phyloP scores from a whole-genome alignment of 495 filamentous ascomycete species.

The Xylaria telfairii region DNA sequence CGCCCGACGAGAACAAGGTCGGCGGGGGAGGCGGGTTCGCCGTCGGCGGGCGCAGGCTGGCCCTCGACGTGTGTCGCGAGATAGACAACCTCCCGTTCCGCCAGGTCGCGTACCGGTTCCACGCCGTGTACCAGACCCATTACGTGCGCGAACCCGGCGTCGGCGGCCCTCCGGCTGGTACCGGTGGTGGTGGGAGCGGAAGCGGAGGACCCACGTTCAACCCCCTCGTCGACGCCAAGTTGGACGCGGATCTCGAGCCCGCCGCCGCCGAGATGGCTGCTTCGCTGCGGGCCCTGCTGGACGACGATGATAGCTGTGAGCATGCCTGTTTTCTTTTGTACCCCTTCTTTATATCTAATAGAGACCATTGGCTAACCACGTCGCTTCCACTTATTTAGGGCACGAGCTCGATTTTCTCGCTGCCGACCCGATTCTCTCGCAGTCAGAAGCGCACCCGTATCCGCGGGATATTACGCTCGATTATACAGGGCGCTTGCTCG shows the following conservation, averaged over 20 bases:
- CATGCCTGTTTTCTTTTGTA: constrained; percentile 14
- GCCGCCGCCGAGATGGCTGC: constrained; percentile 50
- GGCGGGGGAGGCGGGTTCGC: constrained; percentile 46
- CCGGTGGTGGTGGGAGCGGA: background rate
- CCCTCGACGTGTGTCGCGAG: constrained; percentile 45
- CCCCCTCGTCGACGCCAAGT: constrained; percentile 46
- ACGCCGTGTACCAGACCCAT: constrained; percentile 60
- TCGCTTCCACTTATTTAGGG: constrained; percentile 40
- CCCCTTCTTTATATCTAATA: background rate
- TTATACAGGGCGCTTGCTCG: constrained; percentile 55
- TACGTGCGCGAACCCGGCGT: constrained; percentile 45
- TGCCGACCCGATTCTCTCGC: constrained; percentile 50
- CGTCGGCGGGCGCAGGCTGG: constrained; percentile 16
- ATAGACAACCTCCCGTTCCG: constrained; percentile 60
- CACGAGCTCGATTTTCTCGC: constrained; percentile 54
- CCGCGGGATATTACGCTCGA: constrained; percentile 51
- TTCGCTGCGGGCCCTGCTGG: constrained; percentile 45
- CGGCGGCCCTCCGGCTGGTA: background rate
- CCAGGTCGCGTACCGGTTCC: constrained; percentile 59
- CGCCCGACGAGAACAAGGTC: constrained; percentile 43
- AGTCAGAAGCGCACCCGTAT: constrained; percentile 49
- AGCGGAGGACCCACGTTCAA: constrained; percentile 43
- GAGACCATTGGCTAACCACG: constrained; percentile 24
- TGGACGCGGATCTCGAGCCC: constrained; percentile 47
- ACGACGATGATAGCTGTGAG: constrained; percentile 48